A percentile compares a stretch with the other conserved stretches of the same genome.
phyloP scores from a whole-genome alignment of 169 alveolate species.

The Plasmodium vivax region DNA sequence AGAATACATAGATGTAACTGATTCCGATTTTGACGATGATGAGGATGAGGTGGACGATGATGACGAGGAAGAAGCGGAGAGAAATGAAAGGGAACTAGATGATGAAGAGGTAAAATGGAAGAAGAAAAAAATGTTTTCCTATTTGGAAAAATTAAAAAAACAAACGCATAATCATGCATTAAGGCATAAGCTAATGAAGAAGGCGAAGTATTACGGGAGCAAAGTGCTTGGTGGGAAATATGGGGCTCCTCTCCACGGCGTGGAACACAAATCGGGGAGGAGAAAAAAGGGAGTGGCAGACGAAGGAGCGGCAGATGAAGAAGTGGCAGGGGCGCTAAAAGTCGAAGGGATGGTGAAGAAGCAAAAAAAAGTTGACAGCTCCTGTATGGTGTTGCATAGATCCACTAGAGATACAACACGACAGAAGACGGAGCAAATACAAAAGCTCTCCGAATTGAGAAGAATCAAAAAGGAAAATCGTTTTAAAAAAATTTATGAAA shows the following conservation, averaged over 20 bases:
- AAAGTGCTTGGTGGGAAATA: background rate
- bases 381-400: conserved; percentile 30
- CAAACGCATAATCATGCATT: conserved; percentile 12
- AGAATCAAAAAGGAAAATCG: conserved; percentile 73
- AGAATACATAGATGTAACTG: conserved; percentile 85
- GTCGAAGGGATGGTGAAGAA: conserved; percentile 2
- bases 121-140: conserved; percentile 31
- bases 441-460: conserved; percentile 65
- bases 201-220: conserved; percentile 8
- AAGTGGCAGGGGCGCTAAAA: conserved; percentile 2
- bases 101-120: conserved; percentile 36
- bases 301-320: background rate
- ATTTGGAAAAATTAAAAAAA: conserved; percentile 59
- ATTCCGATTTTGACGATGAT: conserved; percentile 88
- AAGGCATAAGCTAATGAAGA: conserved; percentile 42
- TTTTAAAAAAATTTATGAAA: conserved; percentile 61
- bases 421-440: conserved; percentile 65
- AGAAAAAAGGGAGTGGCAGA: background rate
- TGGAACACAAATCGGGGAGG: background rate
- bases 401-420: conserved; percentile 71
- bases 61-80: conserved; percentile 66
- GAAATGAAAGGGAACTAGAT: conserved; percentile 9
- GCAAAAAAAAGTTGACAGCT: conserved; percentile 15
- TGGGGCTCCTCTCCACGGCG: background rate
- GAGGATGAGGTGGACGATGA: conserved; percentile 71